phyloP scores from a whole-genome alignment of 129 eudicot species.

The Chrysanthemum makinoi region DNA sequence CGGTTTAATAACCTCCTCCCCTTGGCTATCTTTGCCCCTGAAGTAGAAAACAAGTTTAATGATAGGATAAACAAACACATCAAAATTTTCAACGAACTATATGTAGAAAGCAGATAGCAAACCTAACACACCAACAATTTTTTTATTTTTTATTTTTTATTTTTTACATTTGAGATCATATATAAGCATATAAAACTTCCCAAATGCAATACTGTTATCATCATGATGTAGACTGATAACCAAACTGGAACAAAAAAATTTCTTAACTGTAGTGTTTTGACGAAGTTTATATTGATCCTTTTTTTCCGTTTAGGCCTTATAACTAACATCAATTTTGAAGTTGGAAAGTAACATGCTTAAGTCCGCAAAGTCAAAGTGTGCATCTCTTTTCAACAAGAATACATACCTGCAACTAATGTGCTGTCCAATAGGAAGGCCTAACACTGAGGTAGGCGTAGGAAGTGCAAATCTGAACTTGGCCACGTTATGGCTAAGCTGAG shows the following conservation, averaged over 20 bases:
- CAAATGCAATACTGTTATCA: no score
- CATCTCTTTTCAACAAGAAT: background rate
- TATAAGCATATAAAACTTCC: no score
- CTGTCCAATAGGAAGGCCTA: conserved; percentile 96
- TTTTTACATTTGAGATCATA: no score
- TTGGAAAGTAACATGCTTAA: background rate
- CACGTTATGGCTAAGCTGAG: conserved; percentile 85
- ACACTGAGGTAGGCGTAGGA: conserved; percentile 85
- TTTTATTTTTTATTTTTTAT: no score
- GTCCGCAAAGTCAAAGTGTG: background rate
- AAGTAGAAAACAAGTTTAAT: conserved; percentile 9
- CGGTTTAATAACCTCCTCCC: conserved; percentile 89
- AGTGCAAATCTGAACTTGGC: conserved; percentile 93
- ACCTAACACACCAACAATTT: background rate
- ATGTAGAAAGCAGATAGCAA: conserved; percentile 8
- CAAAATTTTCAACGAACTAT: background rate
- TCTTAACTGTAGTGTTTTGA: background rate
- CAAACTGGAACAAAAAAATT: conserved; percentile 1
- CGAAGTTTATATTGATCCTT: background rate
- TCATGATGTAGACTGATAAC: background rate
- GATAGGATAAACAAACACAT: conserved; percentile 9
- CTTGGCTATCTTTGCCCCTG: conserved; percentile 95
- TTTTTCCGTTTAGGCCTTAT: background rate
- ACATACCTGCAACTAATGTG: conserved; percentile 91
- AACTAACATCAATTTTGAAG: background rate